These are phyloP conservation scores for Helicosporidium sp. DNA, from an alignment of 139 green algal species.

Conservation along the genomic window DNA sequence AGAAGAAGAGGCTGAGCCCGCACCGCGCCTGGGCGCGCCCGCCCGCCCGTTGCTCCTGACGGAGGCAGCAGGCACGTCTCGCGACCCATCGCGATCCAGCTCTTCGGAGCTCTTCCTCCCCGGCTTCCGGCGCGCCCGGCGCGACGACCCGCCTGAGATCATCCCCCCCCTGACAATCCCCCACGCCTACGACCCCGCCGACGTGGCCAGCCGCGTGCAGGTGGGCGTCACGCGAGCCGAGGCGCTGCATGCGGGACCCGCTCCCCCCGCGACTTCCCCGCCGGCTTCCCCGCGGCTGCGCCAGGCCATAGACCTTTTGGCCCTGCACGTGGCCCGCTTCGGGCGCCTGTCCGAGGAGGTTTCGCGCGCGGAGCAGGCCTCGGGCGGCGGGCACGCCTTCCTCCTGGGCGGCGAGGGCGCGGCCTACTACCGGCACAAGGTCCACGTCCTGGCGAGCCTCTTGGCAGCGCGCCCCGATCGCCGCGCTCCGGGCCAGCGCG, in stretches of 20 bases:
- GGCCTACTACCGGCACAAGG: conserved; percentile 58
- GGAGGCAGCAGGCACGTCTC: too few species aligned
- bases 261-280: conserved; percentile 15
- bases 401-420: conserved; percentile 41
- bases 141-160: too few species aligned
- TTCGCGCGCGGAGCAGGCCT: conserved; percentile 34
- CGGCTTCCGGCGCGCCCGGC: too few species aligned
- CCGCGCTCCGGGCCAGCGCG: conserved; percentile 7
- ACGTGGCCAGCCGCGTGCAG: too few species aligned
- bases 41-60: too few species aligned
- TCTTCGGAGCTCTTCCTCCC: too few species aligned
- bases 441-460: neutral
- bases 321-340: conserved; percentile 58
- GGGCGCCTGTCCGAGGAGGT: conserved; percentile 62
- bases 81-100: too few species aligned
- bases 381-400: conserved; percentile 27
- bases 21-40: too few species aligned
- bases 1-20: too few species aligned
- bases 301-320: conserved; percentile 51
- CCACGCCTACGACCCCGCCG: conserved; percentile 1
- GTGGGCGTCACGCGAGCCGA: too few species aligned
- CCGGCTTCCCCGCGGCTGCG: conserved; percentile 26
- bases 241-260: neutral
- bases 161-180: too few species aligned
- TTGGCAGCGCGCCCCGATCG: conserved; percentile 5